phyloP scores from a whole-genome alignment of 352 stramenopile genomes.

The Thraustochytrium striatum region DNA sequence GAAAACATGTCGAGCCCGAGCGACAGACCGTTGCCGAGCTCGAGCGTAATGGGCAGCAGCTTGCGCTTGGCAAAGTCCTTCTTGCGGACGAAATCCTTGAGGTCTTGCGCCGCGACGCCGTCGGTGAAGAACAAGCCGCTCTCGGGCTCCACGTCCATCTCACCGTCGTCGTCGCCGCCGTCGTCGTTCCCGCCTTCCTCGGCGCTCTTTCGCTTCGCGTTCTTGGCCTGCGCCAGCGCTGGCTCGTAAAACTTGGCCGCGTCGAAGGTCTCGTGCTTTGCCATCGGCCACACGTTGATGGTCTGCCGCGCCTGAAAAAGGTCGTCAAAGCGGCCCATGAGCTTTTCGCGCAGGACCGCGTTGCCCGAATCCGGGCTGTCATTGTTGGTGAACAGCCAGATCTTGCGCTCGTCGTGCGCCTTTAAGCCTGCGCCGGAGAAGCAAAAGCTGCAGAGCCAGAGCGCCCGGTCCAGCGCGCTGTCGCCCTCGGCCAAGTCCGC shows the following conservation, averaged over 20 bases:
- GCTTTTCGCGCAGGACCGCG: not conserved
- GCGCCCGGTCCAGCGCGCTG: conserved; percentile 17
- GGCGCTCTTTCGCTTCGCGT: not conserved
- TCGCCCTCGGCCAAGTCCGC: not conserved
- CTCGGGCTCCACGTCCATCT: conserved; percentile 6
- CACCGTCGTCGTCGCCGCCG: not conserved
- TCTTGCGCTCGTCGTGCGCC: conserved; percentile 26
- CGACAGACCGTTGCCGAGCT: conserved; percentile 4
- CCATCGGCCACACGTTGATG: conserved; percentile 11
- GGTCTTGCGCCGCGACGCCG: not conserved
- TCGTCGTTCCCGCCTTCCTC: not conserved
- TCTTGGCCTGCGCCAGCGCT: not conserved
- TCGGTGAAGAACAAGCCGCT: too few relatives aligned
- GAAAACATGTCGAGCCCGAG: conserved; percentile 16
- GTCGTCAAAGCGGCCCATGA: not conserved
- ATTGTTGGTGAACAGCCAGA: conserved; percentile 43
- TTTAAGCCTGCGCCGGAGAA: conserved; percentile 16
- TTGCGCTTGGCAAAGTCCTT: conserved; percentile 38
- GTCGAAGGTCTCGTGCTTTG: not conserved
- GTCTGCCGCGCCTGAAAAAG: not conserved
- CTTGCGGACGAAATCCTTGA: conserved; percentile 17
- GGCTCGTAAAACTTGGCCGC: not conserved
- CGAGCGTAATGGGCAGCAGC: conserved; percentile 9
- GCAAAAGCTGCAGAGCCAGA: conserved; percentile 33
- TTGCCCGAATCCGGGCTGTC: not conserved